Percentiles rank a stretch among this genome's conserved stretches.
phyloP scores from a whole-genome alignment of 2,329 filamentous ascomycete genomes.

The Acrocalymma vagum region DNA sequence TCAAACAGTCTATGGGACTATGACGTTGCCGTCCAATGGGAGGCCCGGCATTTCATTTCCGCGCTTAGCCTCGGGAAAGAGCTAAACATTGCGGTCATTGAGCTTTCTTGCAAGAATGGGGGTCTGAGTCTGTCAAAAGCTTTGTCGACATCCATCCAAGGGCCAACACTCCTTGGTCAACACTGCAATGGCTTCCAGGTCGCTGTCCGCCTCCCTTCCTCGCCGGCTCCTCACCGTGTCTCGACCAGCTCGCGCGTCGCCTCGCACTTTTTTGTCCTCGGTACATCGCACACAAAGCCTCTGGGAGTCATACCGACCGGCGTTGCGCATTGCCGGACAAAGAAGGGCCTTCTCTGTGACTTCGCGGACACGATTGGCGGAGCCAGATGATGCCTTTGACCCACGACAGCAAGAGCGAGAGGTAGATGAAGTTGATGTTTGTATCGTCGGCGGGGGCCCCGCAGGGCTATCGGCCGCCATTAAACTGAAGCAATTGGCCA shows the following conservation, averaged over 20 bases:
- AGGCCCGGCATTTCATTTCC: conserved; percentile 26
- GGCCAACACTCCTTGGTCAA: no score
- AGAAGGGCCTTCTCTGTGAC: conserved; percentile 46
- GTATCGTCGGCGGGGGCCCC: conserved; percentile 95
- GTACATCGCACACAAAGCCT: conserved; percentile 20
- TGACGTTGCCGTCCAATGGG: conserved; percentile 27
- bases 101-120: conserved; percentile 25
- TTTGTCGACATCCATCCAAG: no score
- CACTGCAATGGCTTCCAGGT: conserved; percentile 42
- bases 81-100: conserved; percentile 33
- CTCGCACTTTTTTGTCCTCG: conserved; percentile 27
- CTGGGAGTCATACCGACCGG: conserved; percentile 38
- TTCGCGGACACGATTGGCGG: conserved; percentile 38
- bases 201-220: conserved; percentile 34
- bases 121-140: conserved; percentile 17
- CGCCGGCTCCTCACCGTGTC: conserved; percentile 34
- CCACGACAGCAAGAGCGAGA: conserved; percentile 77
- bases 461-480: conserved; percentile 93
- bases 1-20: no score
- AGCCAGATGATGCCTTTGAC: conserved; percentile 53
- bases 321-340: conserved; percentile 47
- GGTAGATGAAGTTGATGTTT: conserved; percentile 93
- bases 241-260: conserved; percentile 23
- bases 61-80: conserved; percentile 36
- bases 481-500: conserved; percentile 92